These are phyloP conservation scores for Nigrospora oryzae DNA, from an alignment of 2,329 filamentous ascomycete species.

Conservation along the genomic window DNA sequence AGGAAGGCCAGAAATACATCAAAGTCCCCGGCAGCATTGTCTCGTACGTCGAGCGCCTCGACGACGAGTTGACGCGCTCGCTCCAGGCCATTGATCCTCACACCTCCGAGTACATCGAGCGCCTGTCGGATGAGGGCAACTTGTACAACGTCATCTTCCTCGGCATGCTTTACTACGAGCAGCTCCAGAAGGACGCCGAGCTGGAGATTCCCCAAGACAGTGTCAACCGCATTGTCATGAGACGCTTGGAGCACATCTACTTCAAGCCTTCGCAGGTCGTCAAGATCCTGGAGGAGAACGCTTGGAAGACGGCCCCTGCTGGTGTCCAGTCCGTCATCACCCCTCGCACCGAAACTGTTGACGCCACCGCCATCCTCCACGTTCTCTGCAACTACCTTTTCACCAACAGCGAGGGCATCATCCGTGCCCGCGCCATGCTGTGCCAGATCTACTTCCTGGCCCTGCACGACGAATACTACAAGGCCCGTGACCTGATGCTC, in stretches of 20 bases:
- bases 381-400: conserved; percentile 93
- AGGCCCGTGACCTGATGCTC: conserved; percentile 96
- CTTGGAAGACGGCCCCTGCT: conserved; percentile 72
- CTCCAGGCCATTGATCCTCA: conserved; percentile 96
- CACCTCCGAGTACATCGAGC: conserved; percentile 96
- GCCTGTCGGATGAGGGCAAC: conserved; percentile 79
- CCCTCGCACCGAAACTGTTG: conserved; percentile 56
- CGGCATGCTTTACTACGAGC: conserved; percentile 81
- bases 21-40: conserved; percentile 90
- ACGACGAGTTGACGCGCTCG: conserved; percentile 96
- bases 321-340: conserved; percentile 72
- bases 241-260: conserved; percentile 93
- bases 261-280: conserved; percentile 97
- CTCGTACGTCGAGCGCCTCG: conserved; percentile 87
- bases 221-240: conserved; percentile 87
- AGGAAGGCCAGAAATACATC: conserved; percentile 69
- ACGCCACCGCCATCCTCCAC: conserved; percentile 71
- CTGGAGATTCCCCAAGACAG: conserved; percentile 76
- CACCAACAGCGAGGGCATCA: conserved; percentile 88
- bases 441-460: conserved; percentile 99
- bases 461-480: conserved; percentile 96
- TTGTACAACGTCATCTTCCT: conserved; percentile 92
- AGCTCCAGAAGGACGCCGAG: conserved; percentile 59
- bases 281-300: conserved; percentile 87
- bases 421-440: conserved; percentile 91